A percentile compares a stretch with the other conserved stretches of the same genome.
phyloP scores from a whole-genome alignment of 768 basidiomycete species.

The Pleurotus djamor region DNA sequence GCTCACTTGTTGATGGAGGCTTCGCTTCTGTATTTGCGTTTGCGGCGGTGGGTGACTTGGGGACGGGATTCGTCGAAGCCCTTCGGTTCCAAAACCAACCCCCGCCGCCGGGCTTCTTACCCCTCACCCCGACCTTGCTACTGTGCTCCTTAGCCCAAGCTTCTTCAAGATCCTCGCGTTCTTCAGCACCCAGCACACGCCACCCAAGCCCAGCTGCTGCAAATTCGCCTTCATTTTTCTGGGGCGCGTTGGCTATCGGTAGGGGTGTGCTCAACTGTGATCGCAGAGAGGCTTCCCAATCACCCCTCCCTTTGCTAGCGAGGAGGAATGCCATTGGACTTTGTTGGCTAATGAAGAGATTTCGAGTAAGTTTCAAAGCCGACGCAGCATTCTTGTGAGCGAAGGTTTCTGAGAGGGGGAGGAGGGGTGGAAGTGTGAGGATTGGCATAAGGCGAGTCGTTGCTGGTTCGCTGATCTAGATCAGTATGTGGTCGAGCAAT shows the following conservation, averaged over 20 bases:
- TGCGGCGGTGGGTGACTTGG: constrained; percentile 4
- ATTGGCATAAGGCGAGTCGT: constrained; percentile 37
- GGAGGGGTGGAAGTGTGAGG: constrained; percentile 45
- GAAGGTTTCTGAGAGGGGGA: constrained; percentile 53
- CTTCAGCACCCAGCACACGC: constrained; percentile 63
- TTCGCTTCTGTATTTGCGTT: background rate
- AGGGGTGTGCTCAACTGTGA: constrained; percentile 35
- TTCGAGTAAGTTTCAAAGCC: constrained; percentile 62
- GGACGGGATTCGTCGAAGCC: constrained; percentile 11
- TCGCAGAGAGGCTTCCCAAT: constrained; percentile 74
- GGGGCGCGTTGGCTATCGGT: background rate
- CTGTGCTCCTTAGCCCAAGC: constrained; percentile 4
- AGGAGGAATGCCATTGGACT: constrained; percentile 75
- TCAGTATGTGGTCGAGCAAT: background rate
- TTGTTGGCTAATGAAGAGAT: constrained; percentile 44
- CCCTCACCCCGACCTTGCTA: background rate
- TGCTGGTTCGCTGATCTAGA: background rate
- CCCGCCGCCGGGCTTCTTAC: constrained; percentile 43
- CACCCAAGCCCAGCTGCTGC: constrained; percentile 50
- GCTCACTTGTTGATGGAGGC: background rate
- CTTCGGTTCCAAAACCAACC: constrained; percentile 65
- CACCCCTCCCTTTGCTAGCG: constrained; percentile 67
- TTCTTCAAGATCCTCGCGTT: constrained; percentile 25
- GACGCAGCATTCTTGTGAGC: constrained; percentile 58
- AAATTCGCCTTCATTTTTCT: background rate